Evolutionary conservation across 2,329 filamentous ascomycete species (phyloP).

Genomic region (Zymoseptoria pseudotritici): DNA sequence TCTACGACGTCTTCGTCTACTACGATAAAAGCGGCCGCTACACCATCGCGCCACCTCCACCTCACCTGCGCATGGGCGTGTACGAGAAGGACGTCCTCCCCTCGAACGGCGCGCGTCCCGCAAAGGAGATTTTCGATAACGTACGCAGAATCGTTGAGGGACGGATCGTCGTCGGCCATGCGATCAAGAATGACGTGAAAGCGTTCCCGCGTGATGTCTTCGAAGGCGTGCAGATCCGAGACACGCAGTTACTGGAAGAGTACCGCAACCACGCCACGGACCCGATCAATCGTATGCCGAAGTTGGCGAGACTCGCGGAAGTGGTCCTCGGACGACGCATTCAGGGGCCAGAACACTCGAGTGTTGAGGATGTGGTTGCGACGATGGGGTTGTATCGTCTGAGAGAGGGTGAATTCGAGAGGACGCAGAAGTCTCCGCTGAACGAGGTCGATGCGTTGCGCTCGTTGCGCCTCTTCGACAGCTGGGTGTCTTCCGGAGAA

Average conservation of each 20-base stretch:
- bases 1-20: conserved; percentile 4
- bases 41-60: not conserved
- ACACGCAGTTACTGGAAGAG: not conserved
- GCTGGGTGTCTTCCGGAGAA: not conserved
- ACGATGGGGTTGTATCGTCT: conserved; percentile 10
- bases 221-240: not conserved
- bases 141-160: conserved; percentile 1
- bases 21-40: not conserved
- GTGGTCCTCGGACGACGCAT: conserved; percentile 3
- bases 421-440: not conserved
- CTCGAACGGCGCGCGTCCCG: not conserved
- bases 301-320: not conserved
- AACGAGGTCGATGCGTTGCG: not conserved
- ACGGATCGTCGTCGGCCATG: not conserved
- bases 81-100: not conserved
- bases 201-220: not conserved
- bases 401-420: not conserved
- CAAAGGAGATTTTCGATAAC: not conserved
- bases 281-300: not conserved
- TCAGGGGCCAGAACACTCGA: conserved; percentile 4
- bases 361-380: conserved; percentile 8
- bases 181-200: conserved; percentile 1
- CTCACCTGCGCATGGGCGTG: not conserved
- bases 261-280: conserved; percentile 1
- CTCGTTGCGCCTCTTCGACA: not conserved